Base-by-base conservation (phyloP, 1,139 yeast species). In the Suhomyces bribrorum region DNA sequence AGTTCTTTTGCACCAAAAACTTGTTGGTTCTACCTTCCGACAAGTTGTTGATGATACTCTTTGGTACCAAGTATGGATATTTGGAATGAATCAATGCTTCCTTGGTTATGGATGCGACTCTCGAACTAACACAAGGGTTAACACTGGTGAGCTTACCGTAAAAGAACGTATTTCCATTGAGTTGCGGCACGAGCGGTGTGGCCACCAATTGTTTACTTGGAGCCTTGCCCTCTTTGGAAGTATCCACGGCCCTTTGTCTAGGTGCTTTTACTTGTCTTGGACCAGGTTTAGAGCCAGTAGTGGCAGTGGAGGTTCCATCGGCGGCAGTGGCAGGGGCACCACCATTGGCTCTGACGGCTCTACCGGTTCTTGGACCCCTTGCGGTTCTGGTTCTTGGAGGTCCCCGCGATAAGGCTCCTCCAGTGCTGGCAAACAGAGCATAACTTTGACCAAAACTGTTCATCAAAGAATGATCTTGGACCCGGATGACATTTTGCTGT, bases 31-130 rank as follows among this genome's bases (percentile, higher is more conserved):
- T 37, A 20, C 60, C 61, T 14, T 58, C 58, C 15, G 63, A 62
- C 29, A 60, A 41, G 31, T 45, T 40, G 20, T 63, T 66, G 30
- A 72, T 58, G 24, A 72, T 52, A 8, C 56, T 42, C 45, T 52
- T 60, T n/a, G 77, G 76, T 43, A 71, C 56, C 45, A 56, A 52
- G 56, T 58, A 72, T 9, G 77, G 77, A 50, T 70, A 72, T 34
- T 69, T 67, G 20, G 76, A 69, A 36, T 60, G 57, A 37, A 65
- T 47, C 46, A 72, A 62, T 22, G 62, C 55, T 33, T 66, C 64
- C 49, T 72, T 72, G 38, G 74, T 56, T 34, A 72, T 63, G 31
- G 73, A 62, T 1, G 76, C 72, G 4, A 70, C 61, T 49, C 76
- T 60, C n/a, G 72, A 56, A 18, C 61, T 51, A 13, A 63, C 51